Evolutionary conservation across 306 rosid genomes (phyloP).

Genomic region (Prunus padus): DNA sequence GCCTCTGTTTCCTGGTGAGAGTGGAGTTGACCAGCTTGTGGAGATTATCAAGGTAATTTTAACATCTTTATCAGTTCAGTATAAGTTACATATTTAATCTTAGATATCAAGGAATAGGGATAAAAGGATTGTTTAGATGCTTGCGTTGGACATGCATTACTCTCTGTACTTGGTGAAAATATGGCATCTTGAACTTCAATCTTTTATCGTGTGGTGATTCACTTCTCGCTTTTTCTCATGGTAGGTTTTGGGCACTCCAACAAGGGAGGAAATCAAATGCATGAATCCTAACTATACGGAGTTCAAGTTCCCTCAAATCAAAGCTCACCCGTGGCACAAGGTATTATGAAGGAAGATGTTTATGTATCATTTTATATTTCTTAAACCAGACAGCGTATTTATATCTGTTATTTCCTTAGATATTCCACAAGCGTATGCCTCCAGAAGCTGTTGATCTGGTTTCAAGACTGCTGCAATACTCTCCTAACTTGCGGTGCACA

Average conservation of each 20-base stretch:
- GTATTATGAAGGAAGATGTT: conserved; percentile 34
- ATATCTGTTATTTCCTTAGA: conserved; percentile 41
- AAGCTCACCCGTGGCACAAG: conserved; percentile 99
- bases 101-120: neutral
- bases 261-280: conserved; percentile 98
- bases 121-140: neutral
- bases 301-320: conserved; percentile 96
- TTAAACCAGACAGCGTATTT: neutral
- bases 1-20: conserved; percentile 98
- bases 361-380: neutral
- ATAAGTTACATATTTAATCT: neutral
- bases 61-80: conserved; percentile 7
- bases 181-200: neutral
- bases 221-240: conserved; percentile 16
- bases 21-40: conserved; percentile 98
- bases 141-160: neutral
- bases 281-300: conserved; percentile 98
- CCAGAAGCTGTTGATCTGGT: conserved; percentile 98
- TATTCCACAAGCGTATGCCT: conserved; percentile 97
- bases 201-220: neutral
- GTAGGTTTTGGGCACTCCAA: conserved; percentile 95
- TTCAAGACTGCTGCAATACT: conserved; percentile 89
- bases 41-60: conserved; percentile 88
- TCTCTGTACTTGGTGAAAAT: neutral
- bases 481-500: conserved; percentile 87